Evolutionary conservation across 352 stramenopile genomes (phyloP), one percentile per base, ranked within the genome.

Genomic region (Ophiocytium majus): DNA sequence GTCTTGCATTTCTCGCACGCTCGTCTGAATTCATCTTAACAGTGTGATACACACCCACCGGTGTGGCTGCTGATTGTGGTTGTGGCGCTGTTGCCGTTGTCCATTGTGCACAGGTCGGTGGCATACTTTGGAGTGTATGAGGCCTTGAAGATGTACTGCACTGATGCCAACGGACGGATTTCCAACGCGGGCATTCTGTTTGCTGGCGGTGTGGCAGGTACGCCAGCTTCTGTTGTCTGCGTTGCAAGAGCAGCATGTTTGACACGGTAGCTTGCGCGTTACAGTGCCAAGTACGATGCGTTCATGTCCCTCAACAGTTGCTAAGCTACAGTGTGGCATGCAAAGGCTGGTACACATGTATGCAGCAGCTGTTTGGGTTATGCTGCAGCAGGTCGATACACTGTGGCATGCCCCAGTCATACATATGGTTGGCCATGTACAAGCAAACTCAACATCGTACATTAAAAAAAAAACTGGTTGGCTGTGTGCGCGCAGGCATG

Each of bases 71-170:
- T n/a, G n/a, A n/a, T n/a, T n/a, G n/a, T n/a, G n/a, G n/a, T n/a
- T n/a, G n/a, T n/a, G n/a, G n/a, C n/a, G n/a, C n/a, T n/a, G n/a
- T n/a, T n/a, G n/a, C n/a, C n/a, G n/a, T n/a, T n/a, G n/a, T n/a
- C n/a, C n/a, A n/a, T n/a, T n/a, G n/a, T n/a, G n/a, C n/a, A n/a
- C n/a, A 96, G 95, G 31, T 97, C 94, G 79, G 90, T 97, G 28
- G 95, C 93, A 50, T 99, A 99, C 90, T 98, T 98, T 85, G 91
- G 95, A 35, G 93, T 94, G 37, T 98, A 98, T 91, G 95, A 96
- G 88, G 91, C 91, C 37, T 92, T 98, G 63, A 98, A 98, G 90
- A 91, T 92, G 63, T 63, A 90, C 14, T 82, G 98, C 79, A 96
- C 93, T 32, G 92, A 93, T 83, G 92, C 96, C 63, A 89, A 93